Percentiles rank a stretch among this genome's conserved stretches.
These are phyloP conservation scores for Huntiella omanensis DNA, from an alignment of 2,329 filamentous ascomycete genomes.

Conservation along the genomic window DNA sequence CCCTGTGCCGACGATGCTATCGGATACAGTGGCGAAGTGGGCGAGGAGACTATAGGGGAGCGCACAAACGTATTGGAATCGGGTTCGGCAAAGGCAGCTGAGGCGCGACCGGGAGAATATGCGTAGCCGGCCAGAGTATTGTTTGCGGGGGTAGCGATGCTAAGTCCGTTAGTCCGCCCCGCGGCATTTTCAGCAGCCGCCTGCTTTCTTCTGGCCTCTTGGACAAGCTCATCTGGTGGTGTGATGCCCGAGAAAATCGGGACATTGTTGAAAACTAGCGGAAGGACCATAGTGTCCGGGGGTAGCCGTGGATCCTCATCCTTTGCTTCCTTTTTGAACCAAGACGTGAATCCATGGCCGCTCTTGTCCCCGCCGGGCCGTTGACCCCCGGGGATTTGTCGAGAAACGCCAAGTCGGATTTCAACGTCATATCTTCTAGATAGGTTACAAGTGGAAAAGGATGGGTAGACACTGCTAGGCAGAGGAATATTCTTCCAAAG, in stretches of 20 bases:
- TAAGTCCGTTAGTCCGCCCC: background rate
- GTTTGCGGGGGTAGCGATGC: background rate
- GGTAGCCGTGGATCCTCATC: slow-evolving; percentile 15
- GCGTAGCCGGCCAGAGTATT: background rate
- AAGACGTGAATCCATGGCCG: background rate
- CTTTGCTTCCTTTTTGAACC: slow-evolving; percentile 6
- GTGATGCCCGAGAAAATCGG: slow-evolving; percentile 76
- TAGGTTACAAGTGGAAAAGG: slow-evolving; percentile 79
- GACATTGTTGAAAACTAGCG: slow-evolving; percentile 54
- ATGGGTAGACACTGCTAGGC: slow-evolving; percentile 72
- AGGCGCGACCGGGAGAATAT: background rate
- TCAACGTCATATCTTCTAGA: slow-evolving; percentile 68
- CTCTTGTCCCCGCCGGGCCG: background rate
- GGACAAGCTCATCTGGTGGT: slow-evolving; percentile 56
- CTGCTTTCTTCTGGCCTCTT: slow-evolving; percentile 1
- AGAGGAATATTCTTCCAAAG: slow-evolving; percentile 56
- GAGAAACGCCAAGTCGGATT: slow-evolving; percentile 58
- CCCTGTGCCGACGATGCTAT: background rate
- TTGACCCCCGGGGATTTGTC: slow-evolving; percentile 32
- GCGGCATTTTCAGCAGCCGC: background rate
- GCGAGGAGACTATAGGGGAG: background rate
- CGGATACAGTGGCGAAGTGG: background rate
- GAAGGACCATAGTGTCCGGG: slow-evolving; percentile 59
- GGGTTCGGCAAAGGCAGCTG: background rate
- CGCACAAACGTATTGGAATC: background rate